Evolutionary conservation across 2,329 filamentous ascomycete genomes (phyloP).

Genomic region (Fusarium newnesense): DNA sequence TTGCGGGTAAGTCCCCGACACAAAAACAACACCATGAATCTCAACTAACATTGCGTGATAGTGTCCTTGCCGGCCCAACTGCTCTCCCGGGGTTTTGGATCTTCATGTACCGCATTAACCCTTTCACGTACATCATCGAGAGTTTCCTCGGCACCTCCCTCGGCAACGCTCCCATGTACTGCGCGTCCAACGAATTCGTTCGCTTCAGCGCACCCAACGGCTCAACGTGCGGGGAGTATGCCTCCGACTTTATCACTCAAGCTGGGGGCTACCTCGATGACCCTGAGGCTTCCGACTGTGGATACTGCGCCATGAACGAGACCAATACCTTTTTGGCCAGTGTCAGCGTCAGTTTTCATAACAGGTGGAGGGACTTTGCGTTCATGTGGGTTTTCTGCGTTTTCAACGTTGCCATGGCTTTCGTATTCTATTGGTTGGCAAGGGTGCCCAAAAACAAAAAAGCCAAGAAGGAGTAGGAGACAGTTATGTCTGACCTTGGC

Average conservation of each 20-base stretch:
- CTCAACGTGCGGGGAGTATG: slow-evolving; percentile 69
- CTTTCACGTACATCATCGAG: slow-evolving; percentile 78
- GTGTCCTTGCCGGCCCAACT: slow-evolving; percentile 69
- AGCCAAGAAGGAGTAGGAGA: slow-evolving; percentile 19
- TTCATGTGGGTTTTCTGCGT: slow-evolving; percentile 63
- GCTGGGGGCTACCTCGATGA: slow-evolving; percentile 58
- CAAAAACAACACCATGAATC: background rate
- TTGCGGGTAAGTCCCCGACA: slow-evolving; percentile 65
- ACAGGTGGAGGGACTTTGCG: slow-evolving; percentile 67
- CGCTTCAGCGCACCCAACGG: slow-evolving; percentile 66
- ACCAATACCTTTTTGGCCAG: slow-evolving; percentile 53
- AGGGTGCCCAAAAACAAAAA: slow-evolving; percentile 48
- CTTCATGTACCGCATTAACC: slow-evolving; percentile 79
- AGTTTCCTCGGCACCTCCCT: slow-evolving; percentile 73
- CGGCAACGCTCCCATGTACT: slow-evolving; percentile 68
- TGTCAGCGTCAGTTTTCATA: slow-evolving; percentile 56
- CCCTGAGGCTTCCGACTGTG: slow-evolving; percentile 49
- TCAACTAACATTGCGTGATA: slow-evolving; percentile 36
- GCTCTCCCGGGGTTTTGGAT: slow-evolving; percentile 78
- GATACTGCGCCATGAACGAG: slow-evolving; percentile 55
- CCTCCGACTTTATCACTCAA: slow-evolving; percentile 52
- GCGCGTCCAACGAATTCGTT: slow-evolving; percentile 72
- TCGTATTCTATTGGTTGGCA: slow-evolving; percentile 60
- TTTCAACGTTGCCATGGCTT: slow-evolving; percentile 61
- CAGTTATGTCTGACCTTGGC: no score